These are phyloP conservation scores for Kazachstania sp. DNA, from an alignment of 1,139 yeast species.

Conservation along the genomic window DNA sequence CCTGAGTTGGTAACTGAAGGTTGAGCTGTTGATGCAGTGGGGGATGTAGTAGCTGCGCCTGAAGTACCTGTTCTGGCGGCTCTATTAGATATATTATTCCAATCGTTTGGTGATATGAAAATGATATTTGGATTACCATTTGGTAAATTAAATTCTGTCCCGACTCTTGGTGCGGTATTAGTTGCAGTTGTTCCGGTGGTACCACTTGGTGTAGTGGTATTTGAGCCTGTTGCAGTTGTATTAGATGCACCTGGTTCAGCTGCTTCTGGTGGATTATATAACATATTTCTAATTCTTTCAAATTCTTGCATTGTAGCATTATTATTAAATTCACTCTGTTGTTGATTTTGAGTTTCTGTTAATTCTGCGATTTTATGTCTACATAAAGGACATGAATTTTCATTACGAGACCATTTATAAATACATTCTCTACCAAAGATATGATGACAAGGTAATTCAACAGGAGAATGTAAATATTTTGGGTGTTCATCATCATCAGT, in stretches of 20 bases:
- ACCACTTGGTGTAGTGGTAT: background rate
- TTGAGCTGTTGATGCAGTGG: background rate
- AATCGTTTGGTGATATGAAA: conserved; percentile 4
- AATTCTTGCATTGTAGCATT: conserved; percentile 17
- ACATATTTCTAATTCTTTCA: conserved; percentile 23
- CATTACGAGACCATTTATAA: conserved; percentile 61
- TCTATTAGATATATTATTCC: background rate
- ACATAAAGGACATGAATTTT: conserved; percentile 75
- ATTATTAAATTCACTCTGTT: conserved; percentile 5
- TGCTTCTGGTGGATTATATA: conserved; percentile 14
- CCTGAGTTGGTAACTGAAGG: background rate
- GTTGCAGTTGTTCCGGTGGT: too few species aligned
- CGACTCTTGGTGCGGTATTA: background rate
- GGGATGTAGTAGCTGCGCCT: background rate
- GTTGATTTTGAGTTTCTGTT: conserved; percentile 2
- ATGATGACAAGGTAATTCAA: conserved; percentile 74
- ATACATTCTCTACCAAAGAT: conserved; percentile 68
- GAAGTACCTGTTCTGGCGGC: background rate
- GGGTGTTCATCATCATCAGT: conserved; percentile 15
- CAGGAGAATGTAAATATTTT: conserved; percentile 51
- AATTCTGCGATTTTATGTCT: conserved; percentile 41
- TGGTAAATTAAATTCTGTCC: background rate
- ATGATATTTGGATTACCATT: conserved; percentile 2
- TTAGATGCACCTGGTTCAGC: background rate
- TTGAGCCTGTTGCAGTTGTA: background rate